Conservation (phyloP, 1,139 yeast genomes). For the Nakaseomyces uthaithaninus region DNA sequence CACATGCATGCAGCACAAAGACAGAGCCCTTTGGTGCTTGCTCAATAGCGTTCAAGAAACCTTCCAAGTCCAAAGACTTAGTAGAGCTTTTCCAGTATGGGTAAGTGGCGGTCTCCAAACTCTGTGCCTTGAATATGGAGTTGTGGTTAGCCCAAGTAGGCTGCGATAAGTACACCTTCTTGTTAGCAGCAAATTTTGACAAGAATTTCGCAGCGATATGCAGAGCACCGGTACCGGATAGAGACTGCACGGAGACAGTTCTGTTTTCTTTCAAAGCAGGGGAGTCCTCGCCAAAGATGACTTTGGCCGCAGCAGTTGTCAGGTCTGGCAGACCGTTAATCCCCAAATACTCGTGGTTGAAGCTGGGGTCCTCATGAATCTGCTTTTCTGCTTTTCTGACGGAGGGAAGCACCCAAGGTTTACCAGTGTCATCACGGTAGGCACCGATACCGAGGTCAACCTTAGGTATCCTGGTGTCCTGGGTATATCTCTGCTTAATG, state of each 20-base stretch:
- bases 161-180: slow-evolving; percentile 61
- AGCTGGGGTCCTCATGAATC: slow-evolving; percentile 46
- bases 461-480: slow-evolving; percentile 54
- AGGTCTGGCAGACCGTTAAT: slow-evolving; percentile 75
- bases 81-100: slow-evolving; percentile 72
- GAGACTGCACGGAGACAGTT: slow-evolving; percentile 71
- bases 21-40: slow-evolving; percentile 71
- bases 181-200: slow-evolving; percentile 38
- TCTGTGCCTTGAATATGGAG: slow-evolving; percentile 66
- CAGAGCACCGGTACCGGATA: slow-evolving; percentile 94
- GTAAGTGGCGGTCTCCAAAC: slow-evolving; percentile 56
- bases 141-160: slow-evolving; percentile 98
- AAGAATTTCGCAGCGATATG: slow-evolving; percentile 80
- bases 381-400: slow-evolving; percentile 64
- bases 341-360: slow-evolving; percentile 90
- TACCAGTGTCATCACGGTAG: slow-evolving; percentile 84
- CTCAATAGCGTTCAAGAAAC: slow-evolving; percentile 58
- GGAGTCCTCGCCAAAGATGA: slow-evolving; percentile 64
- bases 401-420: slow-evolving; percentile 90
- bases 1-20: slow-evolving; percentile 86
- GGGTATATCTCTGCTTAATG: slow-evolving; percentile 62
- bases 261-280: slow-evolving; percentile 45
- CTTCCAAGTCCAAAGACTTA: slow-evolving; percentile 60
- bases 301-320: slow-evolving; percentile 62
- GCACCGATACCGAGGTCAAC: slow-evolving; percentile 95